Evolutionary conservation across 2,329 filamentous ascomycete species (phyloP).

Genomic region (Emmonsiellopsis sp.): DNA sequence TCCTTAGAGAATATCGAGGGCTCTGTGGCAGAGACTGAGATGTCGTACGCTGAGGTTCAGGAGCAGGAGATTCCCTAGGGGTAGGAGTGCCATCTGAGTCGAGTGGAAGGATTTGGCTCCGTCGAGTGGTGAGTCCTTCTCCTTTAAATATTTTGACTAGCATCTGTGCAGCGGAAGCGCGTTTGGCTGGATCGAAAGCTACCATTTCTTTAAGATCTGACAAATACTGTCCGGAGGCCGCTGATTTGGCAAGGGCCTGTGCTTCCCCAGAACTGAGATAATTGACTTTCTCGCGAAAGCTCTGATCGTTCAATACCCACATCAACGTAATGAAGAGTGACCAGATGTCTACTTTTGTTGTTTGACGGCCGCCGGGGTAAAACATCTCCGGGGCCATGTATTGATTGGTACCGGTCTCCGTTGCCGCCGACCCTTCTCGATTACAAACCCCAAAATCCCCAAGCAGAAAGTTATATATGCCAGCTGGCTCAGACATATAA

Average conservation of each 20-base stretch:
- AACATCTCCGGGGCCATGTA: conserved; percentile 16
- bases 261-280: too few relatives aligned
- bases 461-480: conserved; percentile 12
- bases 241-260: too few relatives aligned
- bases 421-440: not conserved
- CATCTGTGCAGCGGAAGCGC: not conserved
- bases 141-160: not conserved
- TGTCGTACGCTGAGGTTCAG: too few relatives aligned
- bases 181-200: not conserved
- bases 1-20: too few relatives aligned
- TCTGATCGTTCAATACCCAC: conserved; percentile 10
- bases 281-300: conserved; percentile 4
- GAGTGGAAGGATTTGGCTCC: too few relatives aligned
- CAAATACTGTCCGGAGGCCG: too few relatives aligned
- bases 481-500: conserved; percentile 4
- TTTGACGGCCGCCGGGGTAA: conserved; percentile 4
- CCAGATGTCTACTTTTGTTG: conserved; percentile 18
- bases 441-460: conserved; percentile 13
- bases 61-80: too few relatives aligned
- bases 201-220: not conserved
- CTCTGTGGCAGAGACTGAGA: too few relatives aligned
- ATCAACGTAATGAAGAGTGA: conserved; percentile 18
- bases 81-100: too few relatives aligned
- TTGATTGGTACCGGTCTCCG: not conserved
- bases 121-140: not conserved